Conservation (phyloP, 768 basidiomycete species). For the Russula virescens region DNA sequence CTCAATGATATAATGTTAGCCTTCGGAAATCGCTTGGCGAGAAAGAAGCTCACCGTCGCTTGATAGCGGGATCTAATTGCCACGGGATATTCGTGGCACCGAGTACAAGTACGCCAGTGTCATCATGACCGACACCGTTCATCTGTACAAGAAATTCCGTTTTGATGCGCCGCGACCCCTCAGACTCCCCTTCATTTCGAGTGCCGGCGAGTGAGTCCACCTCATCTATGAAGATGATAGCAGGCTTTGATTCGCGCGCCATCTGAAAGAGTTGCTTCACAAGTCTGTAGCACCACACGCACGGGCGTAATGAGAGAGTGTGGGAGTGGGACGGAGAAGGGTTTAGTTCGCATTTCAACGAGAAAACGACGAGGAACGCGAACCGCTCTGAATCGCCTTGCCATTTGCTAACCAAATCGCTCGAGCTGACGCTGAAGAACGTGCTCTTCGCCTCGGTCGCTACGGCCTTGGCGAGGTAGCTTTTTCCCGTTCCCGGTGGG, state of each 20-base stretch:
- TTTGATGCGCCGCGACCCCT: slow-evolving; percentile 95
- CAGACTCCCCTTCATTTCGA: slow-evolving; percentile 94
- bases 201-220: slow-evolving; percentile 95
- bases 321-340: neutral
- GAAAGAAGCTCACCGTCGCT: slow-evolving; percentile 60
- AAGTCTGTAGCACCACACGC: slow-evolving; percentile 44
- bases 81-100: slow-evolving; percentile 99
- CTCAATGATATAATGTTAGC: slow-evolving; percentile 33
- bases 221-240: slow-evolving; percentile 99
- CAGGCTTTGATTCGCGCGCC: slow-evolving; percentile 92
- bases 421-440: slow-evolving; percentile 94
- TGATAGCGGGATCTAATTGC: slow-evolving; percentile 96
- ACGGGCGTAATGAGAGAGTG: neutral
- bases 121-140: slow-evolving; percentile 98
- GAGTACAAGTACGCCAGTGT: slow-evolving; percentile 91
- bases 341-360: neutral
- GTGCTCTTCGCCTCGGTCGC: slow-evolving; percentile 99
- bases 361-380: slow-evolving; percentile 26
- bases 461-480: slow-evolving; percentile 94
- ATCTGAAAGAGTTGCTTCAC: slow-evolving; percentile 96
- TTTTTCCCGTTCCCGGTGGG: slow-evolving; percentile 97
- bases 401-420: slow-evolving; percentile 98
- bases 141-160: slow-evolving; percentile 98
- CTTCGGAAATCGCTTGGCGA: neutral
- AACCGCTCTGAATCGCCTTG: slow-evolving; percentile 97